Base-by-base conservation (phyloP, 352 stramenopile genomes). In the Globisporangium emineosum region DNA sequence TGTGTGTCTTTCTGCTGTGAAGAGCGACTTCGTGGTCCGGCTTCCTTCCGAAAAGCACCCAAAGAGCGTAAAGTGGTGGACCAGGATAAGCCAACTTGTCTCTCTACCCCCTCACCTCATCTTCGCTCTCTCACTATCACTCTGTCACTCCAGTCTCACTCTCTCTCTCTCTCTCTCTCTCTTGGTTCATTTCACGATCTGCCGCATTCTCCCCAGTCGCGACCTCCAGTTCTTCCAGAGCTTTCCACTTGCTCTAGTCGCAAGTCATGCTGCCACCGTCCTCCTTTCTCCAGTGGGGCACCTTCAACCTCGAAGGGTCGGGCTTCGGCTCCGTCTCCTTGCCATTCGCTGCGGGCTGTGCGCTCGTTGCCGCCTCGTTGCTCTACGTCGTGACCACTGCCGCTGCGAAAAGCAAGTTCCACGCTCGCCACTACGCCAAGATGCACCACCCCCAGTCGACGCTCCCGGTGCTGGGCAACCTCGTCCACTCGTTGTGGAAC, bases 401-500 rank as follows among this genome's bases (percentile, higher is more conserved):
- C 19, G 35, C 35, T 42, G 10, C 12, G 35, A 42, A 42, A 5
- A 19, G 35, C 12, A 42, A 19, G 35, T 13, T 19, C 35, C 12
- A 42, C 3, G 35, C 35, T 42, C 35, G 12, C 35, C 35, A 42
- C 35, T 42, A 42, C 35, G 35, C 35, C 35, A 50, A 60, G 25
- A 23, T 62, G 7, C 30, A 37, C 27, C 55, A 42, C 13, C 66
- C 61, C 4, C 19, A 19, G 45, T 55, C 56, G 43, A 69, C 69
- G 25, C 51, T 73, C 1, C 69, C 69, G 45, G 49, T 77, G 7
- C 13, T 71, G 17, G 67, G 43, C 33, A 68, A 77, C 57, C 30
- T 68, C 6, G 58, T 42, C 70, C 30, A 33, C 65, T 9, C 15
- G 37, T 15, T 59, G 61, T 33, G 21, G 47, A 17, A 5, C 54